These are phyloP conservation scores for Penicillium aurantiogriseum DNA, from an alignment of 2,329 filamentous ascomycete species.

Conservation along the genomic window DNA sequence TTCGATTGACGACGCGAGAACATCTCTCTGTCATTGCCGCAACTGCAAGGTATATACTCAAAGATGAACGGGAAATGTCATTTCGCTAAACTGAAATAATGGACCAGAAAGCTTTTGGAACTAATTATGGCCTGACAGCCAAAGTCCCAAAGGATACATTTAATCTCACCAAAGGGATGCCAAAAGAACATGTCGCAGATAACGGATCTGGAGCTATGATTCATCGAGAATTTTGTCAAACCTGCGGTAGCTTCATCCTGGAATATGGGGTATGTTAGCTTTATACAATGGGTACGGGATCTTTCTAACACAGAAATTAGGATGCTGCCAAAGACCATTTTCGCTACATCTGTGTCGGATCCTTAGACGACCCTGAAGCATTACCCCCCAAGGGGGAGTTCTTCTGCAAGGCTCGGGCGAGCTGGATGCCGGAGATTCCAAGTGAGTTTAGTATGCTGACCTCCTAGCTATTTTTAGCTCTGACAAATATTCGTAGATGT, in stretches of 20 bases:
- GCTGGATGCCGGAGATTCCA: constrained; percentile 53
- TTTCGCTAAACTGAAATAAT: not conserved
- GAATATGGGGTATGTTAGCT: constrained; percentile 50
- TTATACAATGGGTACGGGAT: accelerated
- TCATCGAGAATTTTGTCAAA: constrained; percentile 54
- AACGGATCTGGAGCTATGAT: constrained; percentile 51
- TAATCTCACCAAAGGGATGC: constrained; percentile 38
- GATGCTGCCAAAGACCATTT: constrained; percentile 35
- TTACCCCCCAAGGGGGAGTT: constrained; percentile 57
- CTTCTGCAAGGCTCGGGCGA: constrained; percentile 50
- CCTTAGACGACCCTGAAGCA: constrained; percentile 50
- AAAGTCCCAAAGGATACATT: constrained; percentile 50
- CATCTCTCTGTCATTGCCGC: constrained; percentile 53
- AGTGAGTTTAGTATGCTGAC: constrained; percentile 32
- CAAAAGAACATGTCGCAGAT: constrained; percentile 50
- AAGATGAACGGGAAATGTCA: not conserved
- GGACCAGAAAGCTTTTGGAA: constrained; percentile 50
- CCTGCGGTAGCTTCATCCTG: constrained; percentile 52
- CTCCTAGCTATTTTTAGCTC: not conserved
- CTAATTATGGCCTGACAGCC: constrained; percentile 53
- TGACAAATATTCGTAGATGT: constrained; percentile 32
- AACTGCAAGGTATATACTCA: constrained; percentile 48
- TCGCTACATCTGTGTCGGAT: constrained; percentile 50
- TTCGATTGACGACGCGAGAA: constrained; percentile 49
- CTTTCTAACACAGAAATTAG: constrained; percentile 15